Percentiles rank a stretch among this genome's conserved stretches.
phyloP scores from a whole-genome alignment of 495 filamentous ascomycete genomes.

The Lophiotrema nucula region DNA sequence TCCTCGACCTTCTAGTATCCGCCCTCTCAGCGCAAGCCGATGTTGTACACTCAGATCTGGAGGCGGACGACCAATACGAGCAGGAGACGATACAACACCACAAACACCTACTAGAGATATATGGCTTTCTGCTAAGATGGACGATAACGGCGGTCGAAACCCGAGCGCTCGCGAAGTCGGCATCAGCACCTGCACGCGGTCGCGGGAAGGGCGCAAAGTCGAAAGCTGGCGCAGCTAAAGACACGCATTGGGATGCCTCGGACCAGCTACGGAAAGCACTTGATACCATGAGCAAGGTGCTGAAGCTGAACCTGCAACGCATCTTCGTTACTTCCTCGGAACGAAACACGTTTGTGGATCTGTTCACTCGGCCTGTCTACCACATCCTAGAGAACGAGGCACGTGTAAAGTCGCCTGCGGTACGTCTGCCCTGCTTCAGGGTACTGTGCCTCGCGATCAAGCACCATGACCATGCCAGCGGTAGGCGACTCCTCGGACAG shows the following conservation, averaged over 20 bases:
- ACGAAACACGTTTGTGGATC: conserved; percentile 85
- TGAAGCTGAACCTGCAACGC: conserved; percentile 86
- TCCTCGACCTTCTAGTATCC: conserved; percentile 89
- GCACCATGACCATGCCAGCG: conserved; percentile 96
- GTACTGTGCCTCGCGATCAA: conserved; percentile 96
- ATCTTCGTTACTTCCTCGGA: conserved; percentile 97
- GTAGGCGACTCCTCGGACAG: conserved; percentile 48
- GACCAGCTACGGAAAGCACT: conserved; percentile 82
- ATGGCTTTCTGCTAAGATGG: conserved; percentile 94
- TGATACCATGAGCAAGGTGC: conserved; percentile 91
- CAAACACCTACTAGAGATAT: conserved; percentile 88
- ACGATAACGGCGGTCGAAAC: conserved; percentile 87
- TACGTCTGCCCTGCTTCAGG: conserved; percentile 96
- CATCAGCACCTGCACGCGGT: conserved; percentile 61
- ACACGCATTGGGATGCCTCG: conserved; percentile 83
- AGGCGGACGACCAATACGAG: conserved; percentile 90
- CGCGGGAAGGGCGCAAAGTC: conserved; percentile 75
- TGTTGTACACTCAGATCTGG: conserved; percentile 77
- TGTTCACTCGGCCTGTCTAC: conserved; percentile 93
- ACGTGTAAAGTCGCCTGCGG: conserved; percentile 82
- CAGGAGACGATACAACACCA: conserved; percentile 82
- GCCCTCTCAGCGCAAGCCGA: conserved; percentile 93
- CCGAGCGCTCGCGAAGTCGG: conserved; percentile 83
- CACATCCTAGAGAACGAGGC: conserved; percentile 91
- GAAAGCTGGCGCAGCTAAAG: conserved; percentile 59